phyloP scores from a whole-genome alignment of 192 early-diverging fungal genomes.

The Gonapodya prolifera region DNA sequence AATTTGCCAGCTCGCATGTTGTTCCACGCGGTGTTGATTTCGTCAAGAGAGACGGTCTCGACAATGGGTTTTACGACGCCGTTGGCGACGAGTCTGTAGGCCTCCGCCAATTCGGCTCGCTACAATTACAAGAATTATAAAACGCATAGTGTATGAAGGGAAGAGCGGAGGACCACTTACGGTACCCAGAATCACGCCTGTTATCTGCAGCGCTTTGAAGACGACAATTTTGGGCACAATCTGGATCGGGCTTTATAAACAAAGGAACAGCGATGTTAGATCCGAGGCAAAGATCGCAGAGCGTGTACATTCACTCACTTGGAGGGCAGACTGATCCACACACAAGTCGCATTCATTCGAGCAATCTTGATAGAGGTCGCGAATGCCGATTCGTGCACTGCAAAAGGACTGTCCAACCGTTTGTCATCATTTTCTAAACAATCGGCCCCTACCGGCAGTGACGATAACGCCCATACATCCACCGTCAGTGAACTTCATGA shows the following conservation, averaged over 20 bases:
- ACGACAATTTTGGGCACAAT: background rate
- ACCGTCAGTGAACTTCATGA: background rate
- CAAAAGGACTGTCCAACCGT: background rate
- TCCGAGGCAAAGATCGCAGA: no score
- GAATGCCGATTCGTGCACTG: slow-evolving; percentile 3
- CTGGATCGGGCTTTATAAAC: background rate
- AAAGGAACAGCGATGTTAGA: no score
- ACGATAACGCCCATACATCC: background rate
- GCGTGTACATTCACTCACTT: background rate
- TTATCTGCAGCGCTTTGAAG: background rate
- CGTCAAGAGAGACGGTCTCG: background rate
- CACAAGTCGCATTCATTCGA: background rate
- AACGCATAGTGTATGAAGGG: background rate
- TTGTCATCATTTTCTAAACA: background rate
- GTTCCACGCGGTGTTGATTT: slow-evolving; percentile 1
- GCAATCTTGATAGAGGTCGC: background rate
- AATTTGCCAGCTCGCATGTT: background rate
- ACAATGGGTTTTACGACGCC: background rate
- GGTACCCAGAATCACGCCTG: background rate
- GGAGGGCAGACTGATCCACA: background rate
- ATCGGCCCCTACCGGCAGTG: background rate
- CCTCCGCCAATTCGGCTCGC: background rate
- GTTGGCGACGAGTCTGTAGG: background rate
- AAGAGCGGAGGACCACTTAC: background rate
- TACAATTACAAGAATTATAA: background rate